A percentile compares a stretch with the other conserved stretches of the same genome.
phyloP scores from a whole-genome alignment of 345 rosid species.

The Eutrema yunnanense region DNA sequence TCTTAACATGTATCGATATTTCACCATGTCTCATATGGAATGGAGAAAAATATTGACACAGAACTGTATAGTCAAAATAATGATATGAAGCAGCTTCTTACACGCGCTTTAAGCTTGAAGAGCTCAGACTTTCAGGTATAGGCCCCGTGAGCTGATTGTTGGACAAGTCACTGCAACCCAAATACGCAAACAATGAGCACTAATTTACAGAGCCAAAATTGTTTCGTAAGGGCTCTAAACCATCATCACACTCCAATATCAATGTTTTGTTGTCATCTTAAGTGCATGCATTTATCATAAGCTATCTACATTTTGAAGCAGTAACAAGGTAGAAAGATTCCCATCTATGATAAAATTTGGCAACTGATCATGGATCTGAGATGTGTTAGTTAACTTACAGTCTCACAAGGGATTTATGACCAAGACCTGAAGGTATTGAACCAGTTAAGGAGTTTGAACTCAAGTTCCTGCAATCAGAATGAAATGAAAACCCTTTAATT shows the following conservation, averaged over 20 bases:
- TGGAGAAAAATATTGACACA: background rate
- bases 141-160: conserved; percentile 72
- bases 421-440: conserved; percentile 66
- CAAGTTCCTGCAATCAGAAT: conserved; percentile 53
- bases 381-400: conserved; percentile 50
- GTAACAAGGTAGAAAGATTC: background rate
- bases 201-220: background rate
- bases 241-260: background rate
- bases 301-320: background rate
- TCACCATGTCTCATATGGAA: background rate
- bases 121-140: conserved; percentile 75
- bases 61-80: background rate
- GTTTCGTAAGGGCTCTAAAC: background rate
- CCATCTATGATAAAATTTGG: background rate
- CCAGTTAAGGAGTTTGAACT: conserved; percentile 75
- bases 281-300: background rate
- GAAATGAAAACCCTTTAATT: background rate
- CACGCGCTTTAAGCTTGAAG: conserved; percentile 71
- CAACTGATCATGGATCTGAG: background rate
- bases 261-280: background rate
- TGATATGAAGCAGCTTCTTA: conserved; percentile 25
- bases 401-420: conserved; percentile 59
- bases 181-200: conserved; percentile 14
- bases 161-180: conserved; percentile 70
- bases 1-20: background rate